These are phyloP conservation scores for Sordaria brevicollis DNA, from an alignment of 495 filamentous ascomycete species.

Conservation along the genomic window DNA sequence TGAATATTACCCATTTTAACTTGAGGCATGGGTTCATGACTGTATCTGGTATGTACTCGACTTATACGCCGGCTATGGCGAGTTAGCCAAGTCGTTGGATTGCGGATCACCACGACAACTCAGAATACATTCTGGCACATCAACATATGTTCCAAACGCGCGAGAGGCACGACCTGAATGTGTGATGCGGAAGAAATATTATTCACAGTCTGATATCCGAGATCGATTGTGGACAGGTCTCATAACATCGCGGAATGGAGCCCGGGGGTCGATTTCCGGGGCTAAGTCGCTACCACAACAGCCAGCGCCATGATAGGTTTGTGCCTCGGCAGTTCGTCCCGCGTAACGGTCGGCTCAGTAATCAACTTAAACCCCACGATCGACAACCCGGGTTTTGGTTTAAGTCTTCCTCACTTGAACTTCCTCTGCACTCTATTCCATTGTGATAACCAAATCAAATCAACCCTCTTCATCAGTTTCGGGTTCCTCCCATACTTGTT, in stretches of 20 bases:
- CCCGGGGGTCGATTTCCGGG: neutral
- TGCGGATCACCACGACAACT: neutral
- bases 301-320: neutral
- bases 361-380: neutral
- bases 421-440: neutral
- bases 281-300: neutral
- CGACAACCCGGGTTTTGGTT: neutral
- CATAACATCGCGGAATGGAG: neutral
- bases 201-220: neutral
- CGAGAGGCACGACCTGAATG: neutral
- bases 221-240: neutral
- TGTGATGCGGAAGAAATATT: too few species aligned
- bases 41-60: neutral
- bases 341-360: neutral
- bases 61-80: neutral
- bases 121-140: neutral
- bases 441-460: neutral
- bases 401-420: neutral
- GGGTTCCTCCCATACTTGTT: neutral
- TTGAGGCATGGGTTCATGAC: neutral
- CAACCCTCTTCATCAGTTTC: neutral
- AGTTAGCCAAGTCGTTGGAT: neutral
- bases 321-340: neutral
- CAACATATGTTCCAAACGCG: neutral
- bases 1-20: neutral